These are phyloP conservation scores for Xylaria sp. DNA, from an alignment of 2,329 filamentous ascomycete genomes.

Conservation along the genomic window DNA sequence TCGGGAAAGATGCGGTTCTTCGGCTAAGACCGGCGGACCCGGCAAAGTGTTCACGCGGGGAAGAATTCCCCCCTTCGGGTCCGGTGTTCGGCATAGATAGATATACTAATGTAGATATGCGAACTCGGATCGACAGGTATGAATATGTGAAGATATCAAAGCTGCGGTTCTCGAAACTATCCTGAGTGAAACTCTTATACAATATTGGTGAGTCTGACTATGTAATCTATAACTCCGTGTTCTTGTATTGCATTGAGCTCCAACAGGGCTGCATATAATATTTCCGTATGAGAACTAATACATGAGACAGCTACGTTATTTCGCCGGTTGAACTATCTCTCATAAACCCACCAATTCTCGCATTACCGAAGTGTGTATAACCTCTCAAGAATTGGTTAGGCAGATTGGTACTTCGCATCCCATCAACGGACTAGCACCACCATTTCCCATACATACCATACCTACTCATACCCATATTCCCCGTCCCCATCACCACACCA, in stretches of 20 bases:
- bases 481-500: not conserved
- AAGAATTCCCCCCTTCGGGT: conserved; percentile 40
- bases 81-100: conserved; percentile 45
- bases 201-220: not conserved
- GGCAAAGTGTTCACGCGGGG: conserved; percentile 38
- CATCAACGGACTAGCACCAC: too few relatives aligned
- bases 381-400: too few relatives aligned
- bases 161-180: not conserved
- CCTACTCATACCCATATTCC: not conserved
- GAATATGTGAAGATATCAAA: not conserved
- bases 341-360: too few relatives aligned
- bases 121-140: not conserved
- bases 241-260: not conserved
- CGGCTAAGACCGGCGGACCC: conserved; percentile 36
- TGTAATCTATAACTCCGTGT: not conserved
- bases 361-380: too few relatives aligned
- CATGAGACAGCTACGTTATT: too few relatives aligned
- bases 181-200: not conserved
- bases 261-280: not conserved
- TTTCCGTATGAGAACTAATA: too few relatives aligned
- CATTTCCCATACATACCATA: too few relatives aligned
- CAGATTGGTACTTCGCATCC: too few relatives aligned
- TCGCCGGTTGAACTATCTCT: too few relatives aligned
- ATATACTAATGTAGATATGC: not conserved
- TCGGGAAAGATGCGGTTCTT: conserved; percentile 4